These are phyloP conservation scores for Mrakia blollopis DNA, from an alignment of 768 basidiomycete genomes.

Conservation along the genomic window DNA sequence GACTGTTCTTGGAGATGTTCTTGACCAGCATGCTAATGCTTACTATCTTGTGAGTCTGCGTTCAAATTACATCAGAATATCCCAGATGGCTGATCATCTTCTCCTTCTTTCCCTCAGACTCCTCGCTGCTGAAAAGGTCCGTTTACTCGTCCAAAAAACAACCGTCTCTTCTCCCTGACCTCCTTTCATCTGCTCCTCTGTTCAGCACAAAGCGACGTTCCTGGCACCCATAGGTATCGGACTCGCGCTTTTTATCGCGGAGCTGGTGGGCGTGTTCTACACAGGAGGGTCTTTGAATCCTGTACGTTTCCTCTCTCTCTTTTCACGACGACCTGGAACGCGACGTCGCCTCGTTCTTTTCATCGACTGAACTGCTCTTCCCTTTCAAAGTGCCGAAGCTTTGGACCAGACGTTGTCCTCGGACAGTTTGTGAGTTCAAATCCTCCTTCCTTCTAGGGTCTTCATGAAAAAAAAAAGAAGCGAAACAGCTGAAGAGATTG, in stretches of 20 bases:
- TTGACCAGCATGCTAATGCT: slow-evolving; percentile 36
- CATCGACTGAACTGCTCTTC: not conserved
- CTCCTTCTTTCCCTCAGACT: not conserved
- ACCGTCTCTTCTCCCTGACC: slow-evolving; percentile 3
- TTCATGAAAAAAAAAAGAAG: no score
- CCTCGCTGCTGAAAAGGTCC: slow-evolving; percentile 29
- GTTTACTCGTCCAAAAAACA: not conserved
- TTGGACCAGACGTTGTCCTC: slow-evolving; percentile 27
- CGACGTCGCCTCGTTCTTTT: not conserved
- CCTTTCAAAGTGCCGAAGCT: not conserved
- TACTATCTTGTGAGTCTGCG: slow-evolving; percentile 1
- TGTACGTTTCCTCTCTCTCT: not conserved
- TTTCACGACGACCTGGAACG: not conserved
- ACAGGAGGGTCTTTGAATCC: slow-evolving; percentile 31
- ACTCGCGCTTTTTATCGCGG: slow-evolving; percentile 40
- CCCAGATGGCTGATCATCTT: no score
- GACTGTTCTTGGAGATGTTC: slow-evolving; percentile 40
- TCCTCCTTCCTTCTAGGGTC: not conserved
- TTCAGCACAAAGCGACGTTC: slow-evolving; percentile 46
- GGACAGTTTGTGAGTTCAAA: not conserved
- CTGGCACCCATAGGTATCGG: slow-evolving; percentile 49
- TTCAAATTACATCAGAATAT: not conserved
- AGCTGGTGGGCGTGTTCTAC: slow-evolving; percentile 33
- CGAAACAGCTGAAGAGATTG: not conserved
- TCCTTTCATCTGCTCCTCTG: not conserved